Evolutionary conservation across 2,329 filamentous ascomycete genomes (phyloP), one percentile per base, ranked within the genome.

Genomic region (Pseudogymnoascus sp.): DNA sequence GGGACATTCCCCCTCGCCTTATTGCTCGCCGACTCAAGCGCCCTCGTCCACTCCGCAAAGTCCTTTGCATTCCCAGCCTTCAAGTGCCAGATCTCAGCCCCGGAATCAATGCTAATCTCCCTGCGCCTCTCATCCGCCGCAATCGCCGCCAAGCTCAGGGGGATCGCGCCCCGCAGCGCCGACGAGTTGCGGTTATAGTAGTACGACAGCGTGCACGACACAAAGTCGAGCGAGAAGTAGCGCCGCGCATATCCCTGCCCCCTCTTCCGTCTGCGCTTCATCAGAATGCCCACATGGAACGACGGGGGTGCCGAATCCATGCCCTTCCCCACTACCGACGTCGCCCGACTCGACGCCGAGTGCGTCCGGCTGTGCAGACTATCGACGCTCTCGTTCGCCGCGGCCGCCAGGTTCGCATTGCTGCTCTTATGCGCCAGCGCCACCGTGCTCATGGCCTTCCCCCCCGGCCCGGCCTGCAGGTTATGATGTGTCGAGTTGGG

Each of bases 211-310:
- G 95, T 97, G 66, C 90, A 96, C 0, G 93, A 93, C 3, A 89
- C 92, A 73, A 93, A 97, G 75, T 99, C 95, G 62, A 99, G 81
- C 0, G 93, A 97, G 77, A 99, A 99, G 80, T 95, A 99, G 38
- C 95, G 86, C 63, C 91, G 85, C 5, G 95, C 95, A 75, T 92
- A 96, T 46, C 93, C 93, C 75, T 97, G 95, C 53, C 93, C 92
- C 77, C 90, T 88, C 83, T 97, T 97, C 64, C 95, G 86, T 68
- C 93, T 85, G 70, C 95, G 87, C 81, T 99, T 99, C 67, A 92
- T 87, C 66, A 99, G 78, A 5, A 89, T 83, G 17, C 95, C 95
- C 0, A 90, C 92, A 72, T 96, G 90, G 68, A 93, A 89, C 13
- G 85, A 85, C 3, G 75, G 69, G 65, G 71, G 72, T 62, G 72